A percentile compares a stretch with the other conserved stretches of the same genome.
Conservation (phyloP, 2,329 filamentous ascomycete genomes). For the Sclerotinia nivalis region DNA sequence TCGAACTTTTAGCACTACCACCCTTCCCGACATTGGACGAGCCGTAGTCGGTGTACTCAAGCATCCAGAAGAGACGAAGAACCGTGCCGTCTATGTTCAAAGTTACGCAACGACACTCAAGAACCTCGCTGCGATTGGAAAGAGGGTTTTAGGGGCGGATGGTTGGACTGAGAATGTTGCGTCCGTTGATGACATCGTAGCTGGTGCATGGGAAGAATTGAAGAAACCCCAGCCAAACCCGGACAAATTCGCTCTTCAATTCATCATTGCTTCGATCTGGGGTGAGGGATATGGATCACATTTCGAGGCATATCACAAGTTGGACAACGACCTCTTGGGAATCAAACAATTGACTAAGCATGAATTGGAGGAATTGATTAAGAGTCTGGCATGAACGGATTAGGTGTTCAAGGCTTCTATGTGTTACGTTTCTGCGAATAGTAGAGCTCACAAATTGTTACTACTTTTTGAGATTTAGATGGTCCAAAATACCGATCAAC, state of each 20-base stretch:
- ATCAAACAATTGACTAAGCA: slow-evolving; percentile 64
- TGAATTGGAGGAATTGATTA: slow-evolving; percentile 40
- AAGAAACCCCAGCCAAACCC: slow-evolving; percentile 26
- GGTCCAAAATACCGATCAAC: too few species aligned
- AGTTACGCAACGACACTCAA: slow-evolving; percentile 31
- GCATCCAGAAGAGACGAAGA: slow-evolving; percentile 38
- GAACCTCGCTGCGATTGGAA: slow-evolving; percentile 25
- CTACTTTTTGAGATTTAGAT: too few species aligned
- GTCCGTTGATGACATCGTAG: slow-evolving; percentile 25
- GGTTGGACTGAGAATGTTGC: slow-evolving; percentile 31
- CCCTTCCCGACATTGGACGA: slow-evolving; percentile 41
- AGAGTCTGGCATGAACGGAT: not conserved
- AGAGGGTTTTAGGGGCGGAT: slow-evolving; percentile 27
- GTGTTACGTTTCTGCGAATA: too few species aligned
- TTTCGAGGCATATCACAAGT: slow-evolving; percentile 41
- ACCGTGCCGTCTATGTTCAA: slow-evolving; percentile 28
- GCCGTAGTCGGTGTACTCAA: slow-evolving; percentile 43
- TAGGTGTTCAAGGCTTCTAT: not conserved
- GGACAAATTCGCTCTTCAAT: slow-evolving; percentile 27
- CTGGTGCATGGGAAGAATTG: slow-evolving; percentile 30
- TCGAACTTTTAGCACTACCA: slow-evolving; percentile 33
- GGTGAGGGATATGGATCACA: slow-evolving; percentile 40
- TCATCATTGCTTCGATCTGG: slow-evolving; percentile 38
- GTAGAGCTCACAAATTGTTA: not conserved
- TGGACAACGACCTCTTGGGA: slow-evolving; percentile 61